These are phyloP conservation scores for Turnera subulata DNA, from an alignment of 345 rosid genomes.

Conservation along the genomic window DNA sequence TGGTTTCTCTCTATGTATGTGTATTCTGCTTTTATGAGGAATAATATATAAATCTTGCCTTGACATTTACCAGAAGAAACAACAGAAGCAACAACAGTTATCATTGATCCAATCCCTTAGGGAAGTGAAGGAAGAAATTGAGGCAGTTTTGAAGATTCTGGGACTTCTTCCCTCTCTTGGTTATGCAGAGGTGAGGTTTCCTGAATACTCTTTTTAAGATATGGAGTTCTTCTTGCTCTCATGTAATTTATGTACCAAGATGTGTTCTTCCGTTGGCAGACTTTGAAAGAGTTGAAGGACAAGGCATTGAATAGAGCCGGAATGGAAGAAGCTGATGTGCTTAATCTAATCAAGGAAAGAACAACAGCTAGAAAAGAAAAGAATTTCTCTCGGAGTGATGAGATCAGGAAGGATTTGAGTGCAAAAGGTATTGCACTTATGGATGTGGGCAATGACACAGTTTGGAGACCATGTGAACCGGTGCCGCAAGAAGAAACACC, in stretches of 20 bases:
- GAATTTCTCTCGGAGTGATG: slow-evolving; percentile 65
- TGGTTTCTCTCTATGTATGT: background rate
- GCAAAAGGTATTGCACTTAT: slow-evolving; percentile 69
- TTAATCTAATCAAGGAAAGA: slow-evolving; percentile 53
- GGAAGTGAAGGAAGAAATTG: slow-evolving; percentile 56
- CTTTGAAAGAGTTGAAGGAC: slow-evolving; percentile 54
- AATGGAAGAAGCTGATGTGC: slow-evolving; percentile 49
- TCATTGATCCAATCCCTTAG: slow-evolving; percentile 51
- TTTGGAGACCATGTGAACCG: slow-evolving; percentile 81
- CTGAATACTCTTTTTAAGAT: background rate
- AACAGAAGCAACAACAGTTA: slow-evolving; percentile 52
- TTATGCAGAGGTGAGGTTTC: slow-evolving; percentile 44
- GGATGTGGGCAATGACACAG: slow-evolving; percentile 74
- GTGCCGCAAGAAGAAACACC: slow-evolving; percentile 10
- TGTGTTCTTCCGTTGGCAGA: slow-evolving; percentile 17
- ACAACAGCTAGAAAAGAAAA: slow-evolving; percentile 52
- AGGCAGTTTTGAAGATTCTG: slow-evolving; percentile 49
- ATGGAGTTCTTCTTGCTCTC: too few relatives aligned
- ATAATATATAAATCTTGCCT: background rate
- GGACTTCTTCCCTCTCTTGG: slow-evolving; percentile 54
- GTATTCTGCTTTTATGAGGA: too few relatives aligned
- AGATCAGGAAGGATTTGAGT: slow-evolving; percentile 60
- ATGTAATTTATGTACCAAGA: background rate
- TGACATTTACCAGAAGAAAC: slow-evolving; percentile 60
- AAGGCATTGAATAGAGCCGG: slow-evolving; percentile 69